phyloP scores from a whole-genome alignment of 2,329 filamentous ascomycete genomes.

The Trichoderma hamatum region DNA sequence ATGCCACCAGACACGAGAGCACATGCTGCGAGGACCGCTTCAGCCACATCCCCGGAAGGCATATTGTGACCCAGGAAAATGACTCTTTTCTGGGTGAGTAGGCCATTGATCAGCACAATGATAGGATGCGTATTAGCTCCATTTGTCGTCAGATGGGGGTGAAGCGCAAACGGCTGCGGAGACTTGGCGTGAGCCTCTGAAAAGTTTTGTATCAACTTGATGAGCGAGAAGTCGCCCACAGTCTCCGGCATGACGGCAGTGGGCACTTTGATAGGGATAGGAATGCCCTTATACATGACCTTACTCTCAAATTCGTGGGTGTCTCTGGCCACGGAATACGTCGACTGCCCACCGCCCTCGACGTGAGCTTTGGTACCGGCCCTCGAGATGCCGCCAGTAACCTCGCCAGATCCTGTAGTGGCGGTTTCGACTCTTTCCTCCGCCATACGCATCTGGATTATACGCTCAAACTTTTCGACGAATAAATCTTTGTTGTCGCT shows the following conservation, averaged over 20 bases:
- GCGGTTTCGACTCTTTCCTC: conserved; percentile 59
- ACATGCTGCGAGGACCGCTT: conserved; percentile 97
- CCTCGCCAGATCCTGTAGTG: conserved; percentile 44
- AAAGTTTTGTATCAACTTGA: conserved; percentile 97
- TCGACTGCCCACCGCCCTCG: conserved; percentile 59
- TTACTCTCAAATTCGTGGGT: conserved; percentile 97
- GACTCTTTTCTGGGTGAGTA: conserved; percentile 93
- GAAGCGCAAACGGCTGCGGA: conserved; percentile 80
- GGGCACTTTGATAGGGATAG: conserved; percentile 94
- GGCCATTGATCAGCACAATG: conserved; percentile 89
- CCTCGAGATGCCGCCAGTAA: conserved; percentile 56
- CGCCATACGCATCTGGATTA: conserved; percentile 80
- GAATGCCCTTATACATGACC: conserved; percentile 94
- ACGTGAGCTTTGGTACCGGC: conserved; percentile 66
- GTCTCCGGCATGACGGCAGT: conserved; percentile 93
- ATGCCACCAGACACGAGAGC: conserved; percentile 89
- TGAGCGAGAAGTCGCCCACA: conserved; percentile 94
- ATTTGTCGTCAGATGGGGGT: conserved; percentile 91
- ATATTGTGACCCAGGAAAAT: conserved; percentile 96
- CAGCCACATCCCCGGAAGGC: conserved; percentile 92
- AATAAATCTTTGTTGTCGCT: conserved; percentile 96
- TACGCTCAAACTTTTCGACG: conserved; percentile 94
- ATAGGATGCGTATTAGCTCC: conserved; percentile 90
- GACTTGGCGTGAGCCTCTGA: conserved; percentile 79
- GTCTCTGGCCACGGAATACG: conserved; percentile 81